Evolutionary conservation across 306 rosid species (phyloP).

Genomic region (Benincasa hispida): DNA sequence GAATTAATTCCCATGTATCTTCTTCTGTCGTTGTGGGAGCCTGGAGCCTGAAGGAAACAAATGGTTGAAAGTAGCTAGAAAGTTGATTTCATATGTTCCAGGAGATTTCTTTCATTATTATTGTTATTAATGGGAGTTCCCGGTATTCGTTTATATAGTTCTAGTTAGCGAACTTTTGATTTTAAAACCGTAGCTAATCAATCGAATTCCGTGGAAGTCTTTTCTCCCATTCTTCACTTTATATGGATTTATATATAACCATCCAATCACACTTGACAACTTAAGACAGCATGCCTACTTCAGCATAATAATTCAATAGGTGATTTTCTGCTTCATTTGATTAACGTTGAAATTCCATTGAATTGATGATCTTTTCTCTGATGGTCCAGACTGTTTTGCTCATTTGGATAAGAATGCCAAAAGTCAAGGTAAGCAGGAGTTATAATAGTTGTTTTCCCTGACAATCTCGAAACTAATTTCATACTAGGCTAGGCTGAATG

Average conservation of each 20-base stretch:
- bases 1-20: neutral
- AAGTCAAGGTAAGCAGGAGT: slow-evolving; percentile 29
- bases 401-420: slow-evolving; percentile 39
- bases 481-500: slow-evolving; percentile 6
- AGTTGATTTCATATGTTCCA: neutral
- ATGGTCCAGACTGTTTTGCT: slow-evolving; percentile 68
- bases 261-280: neutral
- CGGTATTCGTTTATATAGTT: neutral
- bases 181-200: neutral
- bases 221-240: neutral
- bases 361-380: slow-evolving; percentile 12
- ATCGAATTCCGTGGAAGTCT: neutral
- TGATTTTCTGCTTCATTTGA: neutral
- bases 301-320: neutral
- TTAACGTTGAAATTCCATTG: neutral
- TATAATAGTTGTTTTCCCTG: neutral
- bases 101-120: neutral
- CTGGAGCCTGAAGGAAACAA: too few species aligned
- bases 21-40: neutral
- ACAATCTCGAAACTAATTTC: neutral
- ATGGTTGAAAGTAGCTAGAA: neutral
- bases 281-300: neutral
- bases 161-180: neutral
- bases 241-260: neutral
- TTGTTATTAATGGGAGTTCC: neutral